phyloP scores from a whole-genome alignment of 495 filamentous ascomycete genomes.

The Neurospora cerealis region DNA sequence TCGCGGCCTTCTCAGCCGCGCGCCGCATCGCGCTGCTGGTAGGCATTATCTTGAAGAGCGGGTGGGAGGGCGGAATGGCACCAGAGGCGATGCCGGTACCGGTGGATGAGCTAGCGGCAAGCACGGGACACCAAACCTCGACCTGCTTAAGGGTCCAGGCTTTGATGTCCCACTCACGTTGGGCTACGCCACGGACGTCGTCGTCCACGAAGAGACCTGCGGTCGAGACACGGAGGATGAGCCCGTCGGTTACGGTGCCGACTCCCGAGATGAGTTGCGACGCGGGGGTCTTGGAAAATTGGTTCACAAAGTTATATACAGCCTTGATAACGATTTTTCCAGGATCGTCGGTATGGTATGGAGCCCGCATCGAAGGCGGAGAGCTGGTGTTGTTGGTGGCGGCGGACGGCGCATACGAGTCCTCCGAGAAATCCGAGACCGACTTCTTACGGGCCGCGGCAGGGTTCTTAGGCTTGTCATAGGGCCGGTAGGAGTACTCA shows the following conservation, averaged over 20 bases:
- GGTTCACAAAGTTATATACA: slow-evolving; percentile 82
- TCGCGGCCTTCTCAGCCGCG: slow-evolving; percentile 34
- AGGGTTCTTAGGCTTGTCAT: slow-evolving; percentile 58
- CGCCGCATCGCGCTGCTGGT: slow-evolving; percentile 19
- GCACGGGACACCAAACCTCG: slow-evolving; percentile 73
- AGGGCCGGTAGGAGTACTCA: slow-evolving; percentile 70
- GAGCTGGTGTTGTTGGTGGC: slow-evolving; percentile 80
- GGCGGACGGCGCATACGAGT: slow-evolving; percentile 71
- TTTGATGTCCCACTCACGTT: slow-evolving; percentile 96
- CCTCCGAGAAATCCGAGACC: slow-evolving; percentile 66
- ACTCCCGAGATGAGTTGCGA: slow-evolving; percentile 70
- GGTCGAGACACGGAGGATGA: slow-evolving; percentile 73
- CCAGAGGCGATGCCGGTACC: slow-evolving; percentile 5
- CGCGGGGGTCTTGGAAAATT: slow-evolving; percentile 68
- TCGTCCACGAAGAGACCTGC: slow-evolving; percentile 97
- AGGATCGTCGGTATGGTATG: slow-evolving; percentile 78
- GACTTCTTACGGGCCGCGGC: slow-evolving; percentile 36
- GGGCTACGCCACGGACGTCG: slow-evolving; percentile 73
- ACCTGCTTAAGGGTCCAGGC: slow-evolving; percentile 90
- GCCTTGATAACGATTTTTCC: slow-evolving; percentile 90
- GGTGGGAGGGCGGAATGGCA: slow-evolving; percentile 27
- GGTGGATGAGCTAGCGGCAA: slow-evolving; percentile 26
- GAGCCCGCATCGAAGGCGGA: slow-evolving; percentile 62
- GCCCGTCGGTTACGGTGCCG: slow-evolving; percentile 70
- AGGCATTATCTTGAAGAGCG: slow-evolving; percentile 28